Percentiles rank a stretch among this genome's conserved stretches.
Evolutionary conservation across 805 yeast genomes (phyloP).

Genomic region (Torulaspora microellipsoides): DNA sequence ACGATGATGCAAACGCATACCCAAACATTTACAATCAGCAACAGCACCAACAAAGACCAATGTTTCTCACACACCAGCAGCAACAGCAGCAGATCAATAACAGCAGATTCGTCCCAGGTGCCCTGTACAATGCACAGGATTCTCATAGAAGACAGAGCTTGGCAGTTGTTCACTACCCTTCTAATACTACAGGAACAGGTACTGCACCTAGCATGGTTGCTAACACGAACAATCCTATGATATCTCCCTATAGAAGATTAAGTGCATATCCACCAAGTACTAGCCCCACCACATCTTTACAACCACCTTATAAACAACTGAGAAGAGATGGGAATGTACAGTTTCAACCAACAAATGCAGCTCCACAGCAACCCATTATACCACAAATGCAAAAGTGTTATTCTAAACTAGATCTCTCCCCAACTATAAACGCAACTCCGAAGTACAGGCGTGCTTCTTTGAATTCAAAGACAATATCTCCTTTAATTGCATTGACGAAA

Average conservation of each 20-base stretch:
- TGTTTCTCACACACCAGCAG: conserved; percentile 7
- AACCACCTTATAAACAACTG: conserved; percentile 29
- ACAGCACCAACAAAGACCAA: conserved; percentile 7
- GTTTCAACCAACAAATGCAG: conserved; percentile 3
- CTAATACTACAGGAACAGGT: conserved; percentile 1
- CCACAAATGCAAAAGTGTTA: conserved; percentile 47
- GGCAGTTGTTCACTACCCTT: conserved; percentile 13
- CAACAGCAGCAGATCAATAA: conserved; percentile 14
- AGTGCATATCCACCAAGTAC: conserved; percentile 29
- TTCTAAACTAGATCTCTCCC: conserved; percentile 51
- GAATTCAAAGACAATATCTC: conserved; percentile 63
- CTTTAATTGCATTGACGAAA: conserved; percentile 73
- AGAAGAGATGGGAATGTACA: conserved; percentile 28
- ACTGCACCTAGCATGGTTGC: conserved; percentile 8
- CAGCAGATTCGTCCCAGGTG: conserved; percentile 21
- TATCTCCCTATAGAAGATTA: conserved; percentile 26
- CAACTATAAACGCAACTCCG: conserved; percentile 56
- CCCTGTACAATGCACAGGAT: conserved; percentile 11
- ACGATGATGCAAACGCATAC: conserved; percentile 22
- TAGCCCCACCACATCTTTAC: conserved; percentile 27
- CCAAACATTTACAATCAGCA: conserved; percentile 10
- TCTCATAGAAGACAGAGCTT: conserved; percentile 15
- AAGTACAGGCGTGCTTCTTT: conserved; percentile 67
- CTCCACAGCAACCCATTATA: conserved; percentile 33
- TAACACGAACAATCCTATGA: conserved; percentile 14